Base-by-base conservation (phyloP, 2,329 filamentous ascomycete species). In the Stagonosporopsis rhizophila region DNA sequence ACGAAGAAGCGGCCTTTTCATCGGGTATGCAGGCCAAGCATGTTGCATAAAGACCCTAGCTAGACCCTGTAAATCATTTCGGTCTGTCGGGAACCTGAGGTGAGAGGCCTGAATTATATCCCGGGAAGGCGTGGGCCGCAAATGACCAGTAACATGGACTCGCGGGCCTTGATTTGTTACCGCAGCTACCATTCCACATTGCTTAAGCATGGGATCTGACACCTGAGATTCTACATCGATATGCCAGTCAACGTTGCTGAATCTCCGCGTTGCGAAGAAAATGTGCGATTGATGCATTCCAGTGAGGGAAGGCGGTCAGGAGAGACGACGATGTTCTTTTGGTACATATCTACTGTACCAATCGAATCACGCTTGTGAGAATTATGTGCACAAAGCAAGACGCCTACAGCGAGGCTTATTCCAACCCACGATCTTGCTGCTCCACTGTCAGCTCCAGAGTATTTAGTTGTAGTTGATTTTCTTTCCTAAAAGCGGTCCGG, bases 401-500 rank as follows among this genome's bases (percentile, higher is more conserved):
- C 37, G 46, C 15, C 32, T 30, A 23, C 2, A 19, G 27, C 27
- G 19, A 32, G 44, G 53, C 37, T 56, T 51, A 32, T 5, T 47
- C 42, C 47, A 56, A 8, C 23, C 23, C 23, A 25, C 23, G 4
- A 30, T 23, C 41, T 23, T 51, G 47, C 53, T 47, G 47, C 35
- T 51, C 46, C 53, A 37, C 47, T 38, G 27, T 22, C 27, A 50
- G 20, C 34, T 44, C 39, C 20, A 41, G 30, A 17, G 11, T 35
- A 23, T 44, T 20, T 44, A 28, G 9, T 22, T 30, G 42, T 51
- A 22, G 46, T 51, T 38, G 37, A 51, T 42, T 30, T 46, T 46
- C 47, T 56, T 42, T 46, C 41, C 42, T 42, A 51, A 56, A 51
- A 56, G 47, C 47, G 47, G 47, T 46, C 37, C 53, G 37, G 35